Conservation (phyloP, 2,329 filamentous ascomycete genomes). For the Trichoderma aggressivum region DNA sequence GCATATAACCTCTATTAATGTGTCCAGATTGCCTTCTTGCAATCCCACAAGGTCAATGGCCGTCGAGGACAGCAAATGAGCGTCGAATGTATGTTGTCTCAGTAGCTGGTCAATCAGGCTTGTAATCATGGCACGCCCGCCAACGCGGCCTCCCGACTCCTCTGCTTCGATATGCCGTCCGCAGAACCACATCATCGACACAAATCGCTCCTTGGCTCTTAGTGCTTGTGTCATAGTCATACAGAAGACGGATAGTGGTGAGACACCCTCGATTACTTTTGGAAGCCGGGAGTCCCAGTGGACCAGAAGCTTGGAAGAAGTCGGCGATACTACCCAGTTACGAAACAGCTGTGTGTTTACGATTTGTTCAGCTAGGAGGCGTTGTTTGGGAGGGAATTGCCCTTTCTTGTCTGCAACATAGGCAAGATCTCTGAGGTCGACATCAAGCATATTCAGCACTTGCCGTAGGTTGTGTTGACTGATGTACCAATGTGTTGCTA, state of each 20-base stretch:
- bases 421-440: background rate
- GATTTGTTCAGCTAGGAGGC: background rate
- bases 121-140: slow-evolving; percentile 13
- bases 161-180: background rate
- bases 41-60: background rate
- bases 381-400: background rate
- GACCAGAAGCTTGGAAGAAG: background rate
- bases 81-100: slow-evolving; percentile 16
- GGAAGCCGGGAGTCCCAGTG: background rate
- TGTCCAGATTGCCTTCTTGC: background rate
- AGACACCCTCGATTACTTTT: background rate
- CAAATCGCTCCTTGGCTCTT: background rate
- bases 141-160: background rate
- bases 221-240: background rate
- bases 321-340: background rate
- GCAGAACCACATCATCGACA: background rate
- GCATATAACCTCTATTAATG: background rate
- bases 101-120: slow-evolving; percentile 19
- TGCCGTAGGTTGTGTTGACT: background rate
- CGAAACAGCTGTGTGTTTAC: background rate
- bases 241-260: background rate
- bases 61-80: background rate
- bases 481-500: background rate
- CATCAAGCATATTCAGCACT: background rate
- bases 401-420: background rate